phyloP scores from a whole-genome alignment of 495 filamentous ascomycete genomes.

The Alectoria sarmentosa region DNA sequence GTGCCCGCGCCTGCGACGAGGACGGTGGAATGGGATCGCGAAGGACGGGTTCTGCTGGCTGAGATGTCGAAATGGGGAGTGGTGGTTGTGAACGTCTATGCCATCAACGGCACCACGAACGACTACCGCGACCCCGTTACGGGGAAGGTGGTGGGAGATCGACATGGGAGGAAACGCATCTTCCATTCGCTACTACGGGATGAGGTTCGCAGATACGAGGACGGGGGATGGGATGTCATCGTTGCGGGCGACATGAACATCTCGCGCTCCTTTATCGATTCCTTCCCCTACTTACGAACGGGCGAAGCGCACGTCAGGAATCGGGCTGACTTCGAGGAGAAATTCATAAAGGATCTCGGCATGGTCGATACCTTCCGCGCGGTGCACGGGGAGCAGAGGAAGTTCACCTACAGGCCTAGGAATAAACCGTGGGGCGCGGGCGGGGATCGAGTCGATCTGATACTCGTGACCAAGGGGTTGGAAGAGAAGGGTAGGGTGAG shows the following conservation, averaged over 20 bases:
- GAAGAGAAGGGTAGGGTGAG: conserved; percentile 15
- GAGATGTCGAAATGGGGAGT: conserved; percentile 31
- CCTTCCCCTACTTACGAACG: conserved; percentile 37
- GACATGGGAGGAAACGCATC: conserved; percentile 43
- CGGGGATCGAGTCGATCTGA: conserved; percentile 36
- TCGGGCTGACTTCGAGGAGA: conserved; percentile 41
- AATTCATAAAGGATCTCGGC: conserved; percentile 36
- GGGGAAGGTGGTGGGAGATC: conserved; percentile 35
- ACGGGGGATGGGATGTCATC: conserved; percentile 34
- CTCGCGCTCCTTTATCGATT: conserved; percentile 36
- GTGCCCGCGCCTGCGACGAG: conserved; percentile 28
- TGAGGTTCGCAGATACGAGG: conserved; percentile 36
- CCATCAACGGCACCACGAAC: conserved; percentile 44
- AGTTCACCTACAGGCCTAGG: conserved; percentile 33
- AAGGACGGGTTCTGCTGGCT: conserved; percentile 43
- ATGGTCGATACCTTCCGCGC: conserved; percentile 32
- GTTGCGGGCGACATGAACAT: conserved; percentile 47
- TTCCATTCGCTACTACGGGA: conserved; percentile 39
- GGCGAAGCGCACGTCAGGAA: conserved; percentile 41
- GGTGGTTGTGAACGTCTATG: conserved; percentile 44
- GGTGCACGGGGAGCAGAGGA: conserved; percentile 25
- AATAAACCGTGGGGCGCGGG: conserved; percentile 31
- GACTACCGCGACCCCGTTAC: conserved; percentile 36
- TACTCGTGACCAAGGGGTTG: conserved; percentile 27
- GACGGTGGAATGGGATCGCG: conserved; percentile 42